Evolutionary conservation across 2,329 filamentous ascomycete species (phyloP).

Genomic region (Whalleya microplaca): DNA sequence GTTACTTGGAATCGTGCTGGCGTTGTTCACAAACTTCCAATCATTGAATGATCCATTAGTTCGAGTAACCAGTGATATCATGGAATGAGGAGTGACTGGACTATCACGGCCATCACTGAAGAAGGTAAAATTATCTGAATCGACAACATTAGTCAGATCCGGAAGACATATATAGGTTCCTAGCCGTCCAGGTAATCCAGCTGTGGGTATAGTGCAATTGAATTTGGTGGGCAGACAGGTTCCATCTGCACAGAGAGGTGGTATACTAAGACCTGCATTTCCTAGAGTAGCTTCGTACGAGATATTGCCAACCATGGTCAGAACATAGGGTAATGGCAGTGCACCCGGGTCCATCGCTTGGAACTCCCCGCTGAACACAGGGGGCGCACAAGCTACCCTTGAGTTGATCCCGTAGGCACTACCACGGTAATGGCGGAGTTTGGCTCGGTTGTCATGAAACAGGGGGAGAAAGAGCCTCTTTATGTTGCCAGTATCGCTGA

Average conservation of each 20-base stretch:
- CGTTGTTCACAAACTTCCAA: conserved; percentile 10
- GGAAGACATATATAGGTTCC: conserved; percentile 19
- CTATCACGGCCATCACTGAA: conserved; percentile 8
- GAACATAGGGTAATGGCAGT: conserved; percentile 9
- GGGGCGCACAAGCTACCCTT: conserved; percentile 13
- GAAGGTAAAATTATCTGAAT: conserved; percentile 8
- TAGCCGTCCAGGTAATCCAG: conserved; percentile 5
- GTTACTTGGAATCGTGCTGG: conserved; percentile 6
- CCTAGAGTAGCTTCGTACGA: conserved; percentile 17
- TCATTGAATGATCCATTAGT: conserved; percentile 16
- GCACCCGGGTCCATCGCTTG: conserved; percentile 5
- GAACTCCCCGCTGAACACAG: conserved; percentile 10
- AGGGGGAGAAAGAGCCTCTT: conserved; percentile 24
- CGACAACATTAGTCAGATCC: conserved; percentile 13
- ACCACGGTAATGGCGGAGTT: conserved; percentile 18
- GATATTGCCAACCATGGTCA: conserved; percentile 21
- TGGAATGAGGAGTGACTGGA: conserved; percentile 16
- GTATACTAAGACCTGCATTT: conserved; percentile 17
- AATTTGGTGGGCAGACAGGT: conserved; percentile 21
- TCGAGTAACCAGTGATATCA: conserved; percentile 14
- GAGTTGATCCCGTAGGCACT: conserved; percentile 19
- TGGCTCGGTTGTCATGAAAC: conserved; percentile 11
- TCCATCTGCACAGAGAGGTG: conserved; percentile 11
- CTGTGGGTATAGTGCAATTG: conserved; percentile 23
- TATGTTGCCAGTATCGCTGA: conserved; percentile 29